Base-by-base conservation (phyloP, 1,284 basidiomycete species). In the Coniferiporia sulphurascens region DNA sequence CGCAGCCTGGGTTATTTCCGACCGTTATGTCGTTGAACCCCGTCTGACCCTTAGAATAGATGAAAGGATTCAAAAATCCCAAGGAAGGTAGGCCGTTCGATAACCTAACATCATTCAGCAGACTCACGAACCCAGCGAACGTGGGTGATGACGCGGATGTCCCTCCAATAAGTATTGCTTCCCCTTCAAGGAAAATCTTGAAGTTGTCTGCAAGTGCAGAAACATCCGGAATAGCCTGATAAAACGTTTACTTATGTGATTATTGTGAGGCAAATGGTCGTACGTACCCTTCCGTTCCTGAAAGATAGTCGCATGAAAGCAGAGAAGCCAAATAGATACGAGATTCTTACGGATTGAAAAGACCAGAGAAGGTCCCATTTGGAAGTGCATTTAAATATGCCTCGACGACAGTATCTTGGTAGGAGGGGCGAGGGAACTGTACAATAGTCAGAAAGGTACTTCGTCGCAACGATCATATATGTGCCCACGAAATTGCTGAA, bases 31-130 rank as follows among this genome's bases (percentile, higher is more conserved):
- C 83, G 58, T 79, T 82, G 62, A 86, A 74, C 4, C 67, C 74
- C 5, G 63, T 45, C 4, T 69, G 66, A 0, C 76, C 76, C 0
- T 56, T 66, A 19, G 70, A 66, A 64, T 86, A 86, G 19, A 86
- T 45, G 61, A 81, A 74, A 4, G 82, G 84, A 66, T 87, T 86
- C 58, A 86, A 71, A 70, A 85, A 86, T 0, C 84, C 84, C 6
- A 85, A 71, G 12, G 79, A 55, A 12, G 72, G 61, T 62, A 76
- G 76, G 0, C 77, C 75, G 1, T 70, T 67, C 6, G 68, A 69
- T 17, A 82, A 65, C n/a, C 80, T 76, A 1, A 77, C 81, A 64
- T 88, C 85, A 65, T 88, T 88, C 58, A 88, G 71, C 62, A 86
- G 75, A 0, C 83, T 74, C 2, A 87, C 68, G 54, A 88, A 72